phyloP scores from a whole-genome alignment of 768 basidiomycete genomes.

The Dacryopinax spathularia region DNA sequence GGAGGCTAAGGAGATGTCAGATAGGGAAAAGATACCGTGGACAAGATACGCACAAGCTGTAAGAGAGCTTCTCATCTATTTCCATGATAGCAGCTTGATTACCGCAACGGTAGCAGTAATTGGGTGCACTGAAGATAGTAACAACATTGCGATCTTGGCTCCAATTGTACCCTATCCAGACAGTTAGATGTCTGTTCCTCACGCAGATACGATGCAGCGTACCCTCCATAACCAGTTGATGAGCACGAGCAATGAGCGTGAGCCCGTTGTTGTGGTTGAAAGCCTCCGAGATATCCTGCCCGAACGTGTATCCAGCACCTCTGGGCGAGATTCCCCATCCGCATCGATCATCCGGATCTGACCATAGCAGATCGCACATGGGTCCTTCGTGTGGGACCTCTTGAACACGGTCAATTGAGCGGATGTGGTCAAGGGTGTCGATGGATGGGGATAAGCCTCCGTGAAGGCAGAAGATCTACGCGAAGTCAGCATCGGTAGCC shows the following conservation, averaged over 20 bases:
- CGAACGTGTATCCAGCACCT: conserved; percentile 97
- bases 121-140: conserved; percentile 98
- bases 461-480: conserved; percentile 94
- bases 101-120: conserved; percentile 98
- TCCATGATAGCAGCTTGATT: conserved; percentile 99
- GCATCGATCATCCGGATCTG: conserved; percentile 96
- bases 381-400: conserved; percentile 99
- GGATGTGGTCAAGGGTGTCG: conserved; percentile 98
- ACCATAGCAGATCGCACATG: conserved; percentile 99
- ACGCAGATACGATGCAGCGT: conserved; percentile 19
- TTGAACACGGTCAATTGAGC: conserved; percentile 95
- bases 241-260: conserved; percentile 85
- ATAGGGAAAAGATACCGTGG: neutral
- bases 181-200: neutral
- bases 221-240: conserved; percentile 97
- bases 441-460: conserved; percentile 97
- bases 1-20: conserved; percentile 49
- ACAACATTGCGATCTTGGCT: conserved; percentile 98
- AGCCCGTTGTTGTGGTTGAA: conserved; percentile 99
- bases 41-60: conserved; percentile 59
- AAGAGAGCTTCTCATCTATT: conserved; percentile 95
- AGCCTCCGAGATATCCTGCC: conserved; percentile 96
- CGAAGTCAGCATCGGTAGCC: neutral
- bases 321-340: conserved; percentile 99
- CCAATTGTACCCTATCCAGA: conserved; percentile 70